Evolutionary conservation across 1,284 basidiomycete genomes (phyloP).

Genomic region (Rhodotorula mucilaginosa): DNA sequence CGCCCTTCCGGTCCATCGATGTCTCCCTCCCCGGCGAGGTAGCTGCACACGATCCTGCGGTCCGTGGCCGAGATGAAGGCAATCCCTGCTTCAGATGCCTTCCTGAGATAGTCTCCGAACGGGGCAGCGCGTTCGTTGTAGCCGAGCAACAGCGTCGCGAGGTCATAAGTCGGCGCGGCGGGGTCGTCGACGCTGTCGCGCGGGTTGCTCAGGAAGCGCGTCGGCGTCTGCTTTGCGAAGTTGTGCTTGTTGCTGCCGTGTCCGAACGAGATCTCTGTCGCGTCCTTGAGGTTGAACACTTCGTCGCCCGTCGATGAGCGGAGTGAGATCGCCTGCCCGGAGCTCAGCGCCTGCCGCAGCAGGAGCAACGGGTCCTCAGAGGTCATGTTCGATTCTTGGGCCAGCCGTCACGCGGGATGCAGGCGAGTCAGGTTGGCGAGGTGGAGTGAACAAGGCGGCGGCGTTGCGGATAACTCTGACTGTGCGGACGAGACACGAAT

Average conservation of each 20-base stretch:
- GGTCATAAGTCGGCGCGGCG: slow-evolving; percentile 58
- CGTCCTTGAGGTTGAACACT: slow-evolving; percentile 10
- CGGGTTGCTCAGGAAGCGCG: slow-evolving; percentile 60
- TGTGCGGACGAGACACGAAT: too few species aligned
- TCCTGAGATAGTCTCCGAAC: slow-evolving; percentile 80
- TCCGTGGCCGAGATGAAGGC: slow-evolving; percentile 79
- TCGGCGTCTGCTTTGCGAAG: slow-evolving; percentile 67
- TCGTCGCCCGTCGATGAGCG: slow-evolving; percentile 1
- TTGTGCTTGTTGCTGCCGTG: slow-evolving; percentile 2
- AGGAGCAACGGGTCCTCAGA: slow-evolving; percentile 35
- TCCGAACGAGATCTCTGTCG: slow-evolving; percentile 18
- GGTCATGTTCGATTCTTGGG: not conserved
- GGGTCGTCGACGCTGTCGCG: slow-evolving; percentile 52
- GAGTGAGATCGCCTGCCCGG: slow-evolving; percentile 33
- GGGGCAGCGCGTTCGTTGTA: slow-evolving; percentile 70
- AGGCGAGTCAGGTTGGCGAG: not conserved
- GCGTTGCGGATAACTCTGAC: too few species aligned
- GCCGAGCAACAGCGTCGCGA: slow-evolving; percentile 76
- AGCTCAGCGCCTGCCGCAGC: slow-evolving; percentile 36
- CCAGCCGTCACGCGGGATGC: not conserved
- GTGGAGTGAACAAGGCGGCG: not conserved
- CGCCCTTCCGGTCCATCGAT: slow-evolving; percentile 8
- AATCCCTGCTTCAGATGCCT: slow-evolving; percentile 69
- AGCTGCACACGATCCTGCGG: slow-evolving; percentile 75
- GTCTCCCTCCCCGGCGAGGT: slow-evolving; percentile 66